Evolutionary conservation across 768 basidiomycete species (phyloP).

Genomic region (Leccinum ochraceum): DNA sequence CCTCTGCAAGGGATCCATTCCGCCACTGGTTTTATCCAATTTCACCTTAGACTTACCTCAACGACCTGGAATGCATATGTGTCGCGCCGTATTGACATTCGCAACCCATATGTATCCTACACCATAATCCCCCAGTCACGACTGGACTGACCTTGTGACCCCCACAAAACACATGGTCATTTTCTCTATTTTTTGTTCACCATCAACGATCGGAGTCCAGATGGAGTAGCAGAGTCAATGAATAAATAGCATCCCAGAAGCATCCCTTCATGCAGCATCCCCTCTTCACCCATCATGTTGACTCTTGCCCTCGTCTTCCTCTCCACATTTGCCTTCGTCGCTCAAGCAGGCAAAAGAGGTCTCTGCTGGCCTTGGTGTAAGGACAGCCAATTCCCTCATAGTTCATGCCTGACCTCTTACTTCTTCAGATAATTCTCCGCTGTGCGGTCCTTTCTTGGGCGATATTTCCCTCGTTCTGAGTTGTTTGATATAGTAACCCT

Average conservation of each 20-base stretch:
- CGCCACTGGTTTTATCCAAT: conserved; percentile 2
- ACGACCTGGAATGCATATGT: not conserved
- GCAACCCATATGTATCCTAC: not conserved
- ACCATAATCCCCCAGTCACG: not conserved
- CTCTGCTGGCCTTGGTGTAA: conserved; percentile 40
- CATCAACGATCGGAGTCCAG: not conserved
- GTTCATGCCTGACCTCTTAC: not conserved
- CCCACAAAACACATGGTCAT: not conserved
- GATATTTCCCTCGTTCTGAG: conserved; percentile 2
- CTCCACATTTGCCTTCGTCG: conserved; percentile 17
- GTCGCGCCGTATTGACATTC: not conserved
- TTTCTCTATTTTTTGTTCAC: not conserved
- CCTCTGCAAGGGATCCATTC: not conserved
- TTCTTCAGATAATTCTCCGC: conserved; percentile 27
- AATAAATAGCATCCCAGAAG: conserved; percentile 15
- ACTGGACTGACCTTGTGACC: not conserved
- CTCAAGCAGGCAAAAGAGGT: conserved; percentile 39
- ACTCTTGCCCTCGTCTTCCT: conserved; percentile 19
- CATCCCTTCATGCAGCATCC: not conserved
- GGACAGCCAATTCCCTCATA: not conserved
- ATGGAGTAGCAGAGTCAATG: not conserved
- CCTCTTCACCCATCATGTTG: conserved; percentile 18
- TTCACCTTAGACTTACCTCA: not conserved
- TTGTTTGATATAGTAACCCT: conserved; percentile 22
- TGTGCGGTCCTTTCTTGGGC: conserved; percentile 24